Evolutionary conservation across 1,139 yeast species (phyloP).

Genomic region (Arxiozyma slooffiae): DNA sequence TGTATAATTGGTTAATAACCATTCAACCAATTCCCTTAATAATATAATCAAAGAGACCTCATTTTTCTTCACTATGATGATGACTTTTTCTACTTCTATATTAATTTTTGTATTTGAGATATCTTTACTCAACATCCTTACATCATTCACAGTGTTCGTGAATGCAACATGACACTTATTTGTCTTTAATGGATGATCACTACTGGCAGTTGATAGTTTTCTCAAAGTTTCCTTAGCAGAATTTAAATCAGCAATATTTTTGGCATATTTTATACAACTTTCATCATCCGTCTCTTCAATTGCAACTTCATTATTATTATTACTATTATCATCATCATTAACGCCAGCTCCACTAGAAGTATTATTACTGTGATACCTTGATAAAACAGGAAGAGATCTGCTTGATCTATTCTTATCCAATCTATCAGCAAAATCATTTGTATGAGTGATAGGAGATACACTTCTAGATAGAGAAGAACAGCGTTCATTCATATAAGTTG

Average conservation of each 20-base stretch:
- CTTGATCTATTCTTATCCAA: background rate
- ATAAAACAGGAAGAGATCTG: constrained; percentile 1
- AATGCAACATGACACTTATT: constrained; percentile 56
- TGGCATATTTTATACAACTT: constrained; percentile 1
- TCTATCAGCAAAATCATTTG: background rate
- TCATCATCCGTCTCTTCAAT: constrained; percentile 10
- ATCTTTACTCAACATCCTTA: constrained; percentile 66
- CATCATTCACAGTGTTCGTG: constrained; percentile 82
- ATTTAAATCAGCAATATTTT: constrained; percentile 7
- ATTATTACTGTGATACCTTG: background rate
- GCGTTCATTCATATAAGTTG: background rate
- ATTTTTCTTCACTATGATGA: constrained; percentile 80
- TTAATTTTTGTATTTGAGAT: constrained; percentile 66
- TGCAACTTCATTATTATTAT: constrained; percentile 3
- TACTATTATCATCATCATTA: background rate
- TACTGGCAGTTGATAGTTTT: constrained; percentile 12
- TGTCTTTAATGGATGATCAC: constrained; percentile 11
- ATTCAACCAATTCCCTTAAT: constrained; percentile 69
- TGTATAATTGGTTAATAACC: constrained; percentile 47
- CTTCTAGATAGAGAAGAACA: background rate
- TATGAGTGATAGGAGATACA: background rate
- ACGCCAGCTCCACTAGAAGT: background rate
- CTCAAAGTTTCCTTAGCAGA: constrained; percentile 17
- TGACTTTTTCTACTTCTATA: constrained; percentile 55
- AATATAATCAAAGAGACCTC: constrained; percentile 67